Percentiles rank a stretch among this genome's conserved stretches.
These are phyloP conservation scores for Apiospora malaysiana DNA, from an alignment of 2,329 filamentous ascomycete species.

Conservation along the genomic window DNA sequence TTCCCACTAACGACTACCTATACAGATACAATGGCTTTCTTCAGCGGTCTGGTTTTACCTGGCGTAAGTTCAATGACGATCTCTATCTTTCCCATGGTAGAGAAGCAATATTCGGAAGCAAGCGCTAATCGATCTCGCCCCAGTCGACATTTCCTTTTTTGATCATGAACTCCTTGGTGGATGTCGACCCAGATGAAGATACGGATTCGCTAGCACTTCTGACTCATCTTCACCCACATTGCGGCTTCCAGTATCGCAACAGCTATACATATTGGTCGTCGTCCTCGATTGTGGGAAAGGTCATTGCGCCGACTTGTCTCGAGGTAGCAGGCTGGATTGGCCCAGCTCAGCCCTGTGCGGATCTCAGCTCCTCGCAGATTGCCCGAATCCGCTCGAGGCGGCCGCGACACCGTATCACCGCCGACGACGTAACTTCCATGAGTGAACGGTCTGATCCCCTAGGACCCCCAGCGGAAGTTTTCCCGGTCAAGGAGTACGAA, in stretches of 20 bases:
- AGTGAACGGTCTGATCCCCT: constrained; percentile 71
- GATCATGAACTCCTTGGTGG: constrained; percentile 79
- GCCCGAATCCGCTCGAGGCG: constrained; percentile 68
- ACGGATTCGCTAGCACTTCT: constrained; percentile 70
- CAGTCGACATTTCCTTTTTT: constrained; percentile 72
- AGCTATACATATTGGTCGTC: constrained; percentile 80
- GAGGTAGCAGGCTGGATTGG: constrained; percentile 77
- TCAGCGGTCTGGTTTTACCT: constrained; percentile 74
- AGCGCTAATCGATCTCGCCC: background rate
- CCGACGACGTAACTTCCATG: constrained; percentile 70
- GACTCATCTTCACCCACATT: constrained; percentile 70
- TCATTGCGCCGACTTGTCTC: constrained; percentile 74
- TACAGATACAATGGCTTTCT: constrained; percentile 70
- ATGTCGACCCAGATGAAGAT: constrained; percentile 73
- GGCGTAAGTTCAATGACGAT: constrained; percentile 55
- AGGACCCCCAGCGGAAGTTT: constrained; percentile 65
- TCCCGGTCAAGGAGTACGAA: constrained; percentile 72
- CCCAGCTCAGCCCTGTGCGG: constrained; percentile 70
- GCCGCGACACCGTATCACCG: constrained; percentile 60
- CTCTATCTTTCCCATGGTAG: background rate
- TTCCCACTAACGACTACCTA: background rate
- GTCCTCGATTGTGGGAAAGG: constrained; percentile 75
- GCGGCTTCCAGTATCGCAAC: constrained; percentile 77
- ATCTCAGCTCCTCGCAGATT: constrained; percentile 72
- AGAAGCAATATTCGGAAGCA: background rate